phyloP scores from a whole-genome alignment of 495 filamentous ascomycete species.

The Daldinia decipiens region DNA sequence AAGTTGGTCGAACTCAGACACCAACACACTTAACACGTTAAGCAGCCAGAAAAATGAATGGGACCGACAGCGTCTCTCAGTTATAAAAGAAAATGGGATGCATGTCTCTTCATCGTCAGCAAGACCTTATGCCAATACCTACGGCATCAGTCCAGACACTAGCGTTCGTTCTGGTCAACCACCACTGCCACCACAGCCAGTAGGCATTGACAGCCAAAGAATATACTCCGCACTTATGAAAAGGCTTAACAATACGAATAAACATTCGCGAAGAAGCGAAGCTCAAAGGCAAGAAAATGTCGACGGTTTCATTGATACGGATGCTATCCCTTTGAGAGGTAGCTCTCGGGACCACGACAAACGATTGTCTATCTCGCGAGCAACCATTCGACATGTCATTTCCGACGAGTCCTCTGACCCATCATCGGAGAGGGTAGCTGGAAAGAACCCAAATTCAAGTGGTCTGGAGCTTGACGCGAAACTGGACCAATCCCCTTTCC shows the following conservation, averaged over 20 bases:
- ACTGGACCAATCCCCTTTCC: slow-evolving; percentile 4
- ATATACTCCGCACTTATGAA: slow-evolving; percentile 81
- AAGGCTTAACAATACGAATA: slow-evolving; percentile 61
- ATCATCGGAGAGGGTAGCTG: slow-evolving; percentile 13
- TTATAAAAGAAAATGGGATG: slow-evolving; percentile 71
- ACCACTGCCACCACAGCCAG: slow-evolving; percentile 40
- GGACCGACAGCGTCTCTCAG: slow-evolving; percentile 68
- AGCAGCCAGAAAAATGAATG: slow-evolving; percentile 53
- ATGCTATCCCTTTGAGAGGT: slow-evolving; percentile 49
- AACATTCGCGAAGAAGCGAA: slow-evolving; percentile 44
- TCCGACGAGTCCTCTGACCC: slow-evolving; percentile 33
- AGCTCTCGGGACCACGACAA: slow-evolving; percentile 34
- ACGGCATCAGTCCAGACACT: slow-evolving; percentile 8
- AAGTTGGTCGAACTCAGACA: slow-evolving; percentile 75
- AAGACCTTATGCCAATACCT: slow-evolving; percentile 11
- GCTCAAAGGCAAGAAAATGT: slow-evolving; percentile 44
- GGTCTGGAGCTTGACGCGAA: background rate
- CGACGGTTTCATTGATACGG: slow-evolving; percentile 43
- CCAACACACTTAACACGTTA: slow-evolving; percentile 56
- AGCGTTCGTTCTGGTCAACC: slow-evolving; percentile 12
- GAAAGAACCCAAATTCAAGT: slow-evolving; percentile 9
- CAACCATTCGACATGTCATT: slow-evolving; percentile 52
- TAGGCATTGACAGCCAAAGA: slow-evolving; percentile 67
- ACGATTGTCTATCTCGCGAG: slow-evolving; percentile 19
- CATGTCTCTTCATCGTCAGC: slow-evolving; percentile 58